Base-by-base conservation (phyloP, 202 grass and related monocot species). In the Bolboschoenoplectus hybrid region DNA sequence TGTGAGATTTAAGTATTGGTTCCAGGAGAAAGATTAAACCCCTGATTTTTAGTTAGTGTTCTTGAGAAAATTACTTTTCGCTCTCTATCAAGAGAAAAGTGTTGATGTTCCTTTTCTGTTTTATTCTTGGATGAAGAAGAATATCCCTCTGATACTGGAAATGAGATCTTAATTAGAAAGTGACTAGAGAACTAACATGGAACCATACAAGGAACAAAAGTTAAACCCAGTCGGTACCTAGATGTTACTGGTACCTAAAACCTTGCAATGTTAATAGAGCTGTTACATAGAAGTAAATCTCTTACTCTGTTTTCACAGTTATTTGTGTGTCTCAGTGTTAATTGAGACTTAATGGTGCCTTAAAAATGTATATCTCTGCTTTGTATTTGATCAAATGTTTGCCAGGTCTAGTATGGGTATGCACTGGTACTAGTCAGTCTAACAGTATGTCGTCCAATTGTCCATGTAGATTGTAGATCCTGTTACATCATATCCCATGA, bases 111-210 rank as follows among this genome's bases (percentile, higher is more conserved):
- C 20, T 60, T 80, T 14, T 19, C 2, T 43, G 38, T 9, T n/a
- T 80, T 26, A 44, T 45, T 58, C 26, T 20, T 17, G 41, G 35
- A 63, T 67, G 67, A 75, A 43, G 32, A 67, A 79, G 84, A 64
- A 86, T 64, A 86, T 56, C 65, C 70, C 55, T 63, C 43, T 80
- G 61, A 44, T 50, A 17, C 20, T 51, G 53, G 9, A 85, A 85
- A 53, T 75, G 68, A 38, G 66, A 75, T 63, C 20, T 85, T 26
- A 26, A 26, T 26, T 32, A 68, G 67, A 76, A 85, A 75, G 10
- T 84, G 66, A 85, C 69, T 76, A 41, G 69, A 46, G 34, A 85
- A 85, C 63, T 84, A 79, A 86, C 84, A 77, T 46, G 46, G 56
- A 86, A 52, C 32, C 41, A 84, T 84, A 68, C 66, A 55, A n/a